phyloP scores from a whole-genome alignment of 2,329 filamentous ascomycete species.

The Zopfia rhizophila region DNA sequence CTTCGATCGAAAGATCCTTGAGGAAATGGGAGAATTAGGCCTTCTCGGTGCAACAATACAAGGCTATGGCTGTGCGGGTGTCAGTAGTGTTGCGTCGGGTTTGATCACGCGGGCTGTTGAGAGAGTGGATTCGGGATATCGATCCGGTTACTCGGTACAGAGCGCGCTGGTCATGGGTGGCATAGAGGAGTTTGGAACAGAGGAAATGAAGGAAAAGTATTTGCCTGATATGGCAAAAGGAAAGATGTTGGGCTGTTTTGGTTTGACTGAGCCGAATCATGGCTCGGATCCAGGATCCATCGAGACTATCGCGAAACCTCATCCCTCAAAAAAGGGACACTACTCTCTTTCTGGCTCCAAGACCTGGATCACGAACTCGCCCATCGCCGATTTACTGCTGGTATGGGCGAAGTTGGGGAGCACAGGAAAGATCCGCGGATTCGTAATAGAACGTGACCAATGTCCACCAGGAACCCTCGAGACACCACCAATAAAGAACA shows the following conservation, averaged over 20 bases:
- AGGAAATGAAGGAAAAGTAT: constrained; percentile 87
- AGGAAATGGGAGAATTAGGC: constrained; percentile 94
- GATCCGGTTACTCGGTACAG: constrained; percentile 93
- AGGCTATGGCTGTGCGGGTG: constrained; percentile 88
- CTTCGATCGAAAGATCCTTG: constrained; percentile 85
- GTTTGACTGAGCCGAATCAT: constrained; percentile 91
- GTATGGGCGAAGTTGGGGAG: constrained; percentile 94
- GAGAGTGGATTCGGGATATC: constrained; percentile 89
- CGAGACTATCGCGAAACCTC: constrained; percentile 86
- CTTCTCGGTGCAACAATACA: constrained; percentile 86
- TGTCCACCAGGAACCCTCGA: constrained; percentile 90
- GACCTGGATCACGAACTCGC: constrained; percentile 96
- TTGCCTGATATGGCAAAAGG: constrained; percentile 84
- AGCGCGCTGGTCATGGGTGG: constrained; percentile 94
- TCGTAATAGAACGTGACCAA: constrained; percentile 84
- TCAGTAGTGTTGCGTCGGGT: constrained; percentile 87
- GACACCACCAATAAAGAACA: constrained; percentile 92
- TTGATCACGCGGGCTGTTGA: constrained; percentile 91
- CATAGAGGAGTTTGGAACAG: constrained; percentile 86
- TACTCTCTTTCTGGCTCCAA: constrained; percentile 83
- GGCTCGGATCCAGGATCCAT: constrained; percentile 91
- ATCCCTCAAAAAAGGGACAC: constrained; percentile 85
- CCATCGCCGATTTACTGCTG: constrained; percentile 84
- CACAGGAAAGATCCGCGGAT: constrained; percentile 93
- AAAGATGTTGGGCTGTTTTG: constrained; percentile 84